These are phyloP conservation scores for Lasiosphaeris hirsuta DNA, from an alignment of 495 filamentous ascomycete genomes.

Conservation along the genomic window DNA sequence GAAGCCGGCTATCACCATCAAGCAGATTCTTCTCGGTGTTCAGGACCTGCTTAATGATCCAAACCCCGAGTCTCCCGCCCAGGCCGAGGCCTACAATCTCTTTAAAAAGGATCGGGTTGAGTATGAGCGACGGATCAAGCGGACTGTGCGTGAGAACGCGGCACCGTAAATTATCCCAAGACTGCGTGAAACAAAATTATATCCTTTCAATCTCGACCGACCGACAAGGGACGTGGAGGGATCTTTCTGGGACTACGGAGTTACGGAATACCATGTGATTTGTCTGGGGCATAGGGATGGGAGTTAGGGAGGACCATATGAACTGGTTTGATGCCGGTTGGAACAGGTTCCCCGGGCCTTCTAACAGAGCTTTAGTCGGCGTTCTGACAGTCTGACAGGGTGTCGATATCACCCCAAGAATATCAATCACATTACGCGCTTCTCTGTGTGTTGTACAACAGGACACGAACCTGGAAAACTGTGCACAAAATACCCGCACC, in stretches of 20 bases:
- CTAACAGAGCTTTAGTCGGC: too few species aligned
- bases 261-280: slow-evolving; percentile 23
- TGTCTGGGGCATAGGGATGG: slow-evolving; percentile 9
- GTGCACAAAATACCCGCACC: neutral
- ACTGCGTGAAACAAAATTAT: neutral
- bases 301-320: slow-evolving; percentile 18
- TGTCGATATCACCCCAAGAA: too few species aligned
- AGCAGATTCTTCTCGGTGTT: slow-evolving; percentile 92
- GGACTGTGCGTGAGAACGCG: slow-evolving; percentile 84
- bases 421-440: too few species aligned
- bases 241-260: slow-evolving; percentile 11
- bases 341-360: too few species aligned
- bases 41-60: slow-evolving; percentile 95
- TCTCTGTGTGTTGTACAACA: neutral
- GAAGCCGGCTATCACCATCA: slow-evolving; percentile 97
- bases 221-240: neutral
- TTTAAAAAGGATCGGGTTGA: slow-evolving; percentile 86
- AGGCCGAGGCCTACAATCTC: slow-evolving; percentile 95
- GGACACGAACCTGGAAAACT: neutral
- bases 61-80: slow-evolving; percentile 94
- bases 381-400: too few species aligned
- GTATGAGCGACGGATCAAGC: slow-evolving; percentile 83
- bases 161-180: slow-evolving; percentile 35
- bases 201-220: neutral
- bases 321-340: neutral